Base-by-base conservation (phyloP, 2,329 filamentous ascomycete species). In the Teratosphaeria destructans region DNA sequence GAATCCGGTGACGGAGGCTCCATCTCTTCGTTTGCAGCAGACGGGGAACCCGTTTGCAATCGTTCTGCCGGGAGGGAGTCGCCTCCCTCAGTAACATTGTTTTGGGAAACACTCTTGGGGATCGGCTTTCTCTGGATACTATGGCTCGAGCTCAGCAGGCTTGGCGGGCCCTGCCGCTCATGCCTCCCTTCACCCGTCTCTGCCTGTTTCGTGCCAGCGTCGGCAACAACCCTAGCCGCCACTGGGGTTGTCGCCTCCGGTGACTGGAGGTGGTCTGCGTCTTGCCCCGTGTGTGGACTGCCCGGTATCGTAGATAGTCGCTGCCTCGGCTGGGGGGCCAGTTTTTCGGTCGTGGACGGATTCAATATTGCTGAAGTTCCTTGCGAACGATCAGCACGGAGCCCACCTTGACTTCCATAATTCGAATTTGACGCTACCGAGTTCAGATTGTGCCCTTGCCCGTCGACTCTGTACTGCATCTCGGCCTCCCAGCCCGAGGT, bases 261-360 rank as follows among this genome's bases (percentile, higher is more conserved):
- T 52, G 59, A 61, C 52, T 53, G 43, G 54, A 62, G 72, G 70
- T 65, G 62, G 55, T 63, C 65, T 14, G 57, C 65, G 62, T 68
- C 71, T 66, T 70, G 65, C 60, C 74, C 71, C 43, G 74, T 68
- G 59, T 73, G 76, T 8, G 77, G 77, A 39, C 76, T 78, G 23
- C 74, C 76, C 58, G 75, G 75, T 59, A 79, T 78, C 11, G 76
- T 77, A n/a, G 76, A 73, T 37, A 78, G 68, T 19, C 75, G 71
- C 56, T 71, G 73, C 57, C 60, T 58, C 6, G 57, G 59, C 53
- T 64, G 62, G 29, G 62, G 63, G 23, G 47, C 56, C 35, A 26
- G 52, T 26, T 35, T 54, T 32, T 61, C 43, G 43, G 43, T 59
- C 35, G 55, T 52, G 29, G 53, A 47, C 54, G 34, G 57, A 57